phyloP scores from a whole-genome alignment of 1,139 yeast genomes.

The Hyphopichia buzzinii region DNA sequence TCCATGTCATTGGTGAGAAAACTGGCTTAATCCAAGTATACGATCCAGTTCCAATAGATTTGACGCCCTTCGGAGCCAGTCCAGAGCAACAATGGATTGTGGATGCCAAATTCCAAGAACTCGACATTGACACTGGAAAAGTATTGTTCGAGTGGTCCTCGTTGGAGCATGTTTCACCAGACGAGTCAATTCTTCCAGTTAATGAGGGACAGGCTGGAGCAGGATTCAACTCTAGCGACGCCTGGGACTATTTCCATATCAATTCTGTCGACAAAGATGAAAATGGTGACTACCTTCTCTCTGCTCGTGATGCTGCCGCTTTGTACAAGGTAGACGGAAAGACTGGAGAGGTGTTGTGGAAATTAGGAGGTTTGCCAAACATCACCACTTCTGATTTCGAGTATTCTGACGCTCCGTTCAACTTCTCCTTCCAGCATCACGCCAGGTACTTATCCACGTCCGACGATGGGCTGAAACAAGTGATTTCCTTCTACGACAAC shows the following conservation, averaged over 20 bases:
- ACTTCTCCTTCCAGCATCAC: slow-evolving; percentile 38
- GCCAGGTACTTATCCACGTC: slow-evolving; percentile 27
- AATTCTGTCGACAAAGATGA: slow-evolving; percentile 40
- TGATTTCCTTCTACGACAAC: slow-evolving; percentile 35
- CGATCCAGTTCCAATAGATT: slow-evolving; percentile 26
- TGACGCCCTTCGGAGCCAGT: slow-evolving; percentile 22
- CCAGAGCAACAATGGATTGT: slow-evolving; percentile 30
- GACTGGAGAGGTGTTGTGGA: slow-evolving; percentile 37
- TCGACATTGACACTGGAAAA: slow-evolving; percentile 34
- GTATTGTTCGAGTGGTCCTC: slow-evolving; percentile 38
- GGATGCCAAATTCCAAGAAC: slow-evolving; percentile 32
- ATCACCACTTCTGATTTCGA: slow-evolving; percentile 20
- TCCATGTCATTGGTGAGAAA: slow-evolving; percentile 24
- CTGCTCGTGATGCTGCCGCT: slow-evolving; percentile 35
- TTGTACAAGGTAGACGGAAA: slow-evolving; percentile 33
- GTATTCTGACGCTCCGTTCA: slow-evolving; percentile 14
- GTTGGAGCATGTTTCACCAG: slow-evolving; percentile 33
- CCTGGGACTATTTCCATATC: slow-evolving; percentile 44
- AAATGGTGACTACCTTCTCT: slow-evolving; percentile 33
- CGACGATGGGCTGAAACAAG: slow-evolving; percentile 21
- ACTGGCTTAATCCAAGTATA: slow-evolving; percentile 30
- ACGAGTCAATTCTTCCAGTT: slow-evolving; percentile 25
- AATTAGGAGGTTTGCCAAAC: slow-evolving; percentile 26
- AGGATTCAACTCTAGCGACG: slow-evolving; percentile 31
- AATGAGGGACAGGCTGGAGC: slow-evolving; percentile 28